Conservation (phyloP, 1,139 yeast genomes). For the Pichia sp. region DNA sequence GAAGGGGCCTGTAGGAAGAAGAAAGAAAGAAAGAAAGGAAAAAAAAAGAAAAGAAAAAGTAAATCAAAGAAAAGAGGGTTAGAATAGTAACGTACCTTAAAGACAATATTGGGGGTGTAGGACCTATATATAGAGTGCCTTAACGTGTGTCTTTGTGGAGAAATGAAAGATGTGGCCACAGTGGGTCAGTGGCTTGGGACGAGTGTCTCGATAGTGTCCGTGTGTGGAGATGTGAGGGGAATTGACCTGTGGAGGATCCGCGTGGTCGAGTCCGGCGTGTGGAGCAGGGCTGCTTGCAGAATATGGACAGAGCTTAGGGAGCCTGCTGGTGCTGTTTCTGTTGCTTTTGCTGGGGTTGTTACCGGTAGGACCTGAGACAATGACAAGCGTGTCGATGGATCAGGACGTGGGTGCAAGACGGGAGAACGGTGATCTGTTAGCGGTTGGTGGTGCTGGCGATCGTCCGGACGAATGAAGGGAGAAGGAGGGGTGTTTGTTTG, state of each 20-base stretch:
- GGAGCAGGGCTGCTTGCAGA: background rate
- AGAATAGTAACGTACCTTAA: slow-evolving; percentile 14
- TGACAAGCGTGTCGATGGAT: background rate
- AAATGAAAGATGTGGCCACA: background rate
- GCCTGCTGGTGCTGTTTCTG: too few relatives aligned
- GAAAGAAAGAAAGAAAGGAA: background rate
- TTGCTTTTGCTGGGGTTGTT: too few relatives aligned
- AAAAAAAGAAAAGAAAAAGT: background rate
- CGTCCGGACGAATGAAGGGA: background rate
- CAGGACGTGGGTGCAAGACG: background rate
- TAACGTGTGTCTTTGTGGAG: background rate
- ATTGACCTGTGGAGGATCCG: too few relatives aligned
- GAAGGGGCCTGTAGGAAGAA: background rate
- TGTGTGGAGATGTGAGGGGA: too few relatives aligned
- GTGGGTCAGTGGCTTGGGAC: background rate
- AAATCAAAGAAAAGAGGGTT: background rate
- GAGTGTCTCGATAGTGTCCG: too few relatives aligned
- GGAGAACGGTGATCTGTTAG: background rate
- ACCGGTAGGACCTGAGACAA: background rate
- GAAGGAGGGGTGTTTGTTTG: slow-evolving; percentile 8
- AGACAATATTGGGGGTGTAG: slow-evolving; percentile 12
- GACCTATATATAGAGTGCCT: background rate
- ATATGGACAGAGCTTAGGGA: too few relatives aligned
- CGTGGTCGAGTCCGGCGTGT: background rate
- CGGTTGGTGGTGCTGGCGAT: too few relatives aligned